Percentiles rank a stretch among this genome's conserved stretches.
Conservation (phyloP, 1,284 basidiomycete genomes). For the Pulveroboletus ridleyi region DNA sequence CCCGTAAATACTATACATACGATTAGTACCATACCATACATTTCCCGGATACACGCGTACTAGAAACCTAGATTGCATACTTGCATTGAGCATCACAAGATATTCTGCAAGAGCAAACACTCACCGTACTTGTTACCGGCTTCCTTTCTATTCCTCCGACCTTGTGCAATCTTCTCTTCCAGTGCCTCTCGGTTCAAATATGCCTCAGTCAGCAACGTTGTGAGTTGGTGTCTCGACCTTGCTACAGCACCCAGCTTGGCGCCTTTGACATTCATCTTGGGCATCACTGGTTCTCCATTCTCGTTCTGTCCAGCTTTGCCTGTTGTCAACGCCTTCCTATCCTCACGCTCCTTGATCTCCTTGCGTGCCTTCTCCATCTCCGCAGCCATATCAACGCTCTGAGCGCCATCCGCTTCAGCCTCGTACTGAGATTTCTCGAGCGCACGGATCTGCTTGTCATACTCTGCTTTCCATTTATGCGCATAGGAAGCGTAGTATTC, state of each 20-base stretch:
- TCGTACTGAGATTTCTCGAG: constrained; percentile 58
- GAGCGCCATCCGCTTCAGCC: constrained; percentile 30
- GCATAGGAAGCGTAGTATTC: constrained; percentile 79
- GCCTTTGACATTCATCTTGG: constrained; percentile 82
- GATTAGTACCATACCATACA: not conserved
- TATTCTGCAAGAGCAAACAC: constrained; percentile 21
- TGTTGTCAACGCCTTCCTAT: constrained; percentile 70
- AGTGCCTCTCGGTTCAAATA: constrained; percentile 79
- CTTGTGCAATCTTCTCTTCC: constrained; percentile 83
- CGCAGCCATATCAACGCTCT: constrained; percentile 69
- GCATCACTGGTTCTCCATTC: constrained; percentile 57
- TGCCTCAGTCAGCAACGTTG: constrained; percentile 78
- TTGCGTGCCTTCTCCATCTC: constrained; percentile 79
- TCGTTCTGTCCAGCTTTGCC: constrained; percentile 43
- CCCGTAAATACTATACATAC: constrained; percentile 27
- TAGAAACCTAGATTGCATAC: constrained; percentile 48
- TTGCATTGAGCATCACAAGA: constrained; percentile 18
- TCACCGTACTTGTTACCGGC: constrained; percentile 87
- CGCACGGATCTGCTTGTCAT: constrained; percentile 71
- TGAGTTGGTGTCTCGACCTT: constrained; percentile 75
- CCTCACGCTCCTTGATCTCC: constrained; percentile 75
- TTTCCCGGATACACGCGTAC: not conserved
- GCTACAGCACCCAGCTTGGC: constrained; percentile 74
- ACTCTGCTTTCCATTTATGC: constrained; percentile 73
- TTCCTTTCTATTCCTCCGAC: constrained; percentile 81